Conservation (phyloP, 2,329 filamentous ascomycete species). For the Byssothecium circinans region DNA sequence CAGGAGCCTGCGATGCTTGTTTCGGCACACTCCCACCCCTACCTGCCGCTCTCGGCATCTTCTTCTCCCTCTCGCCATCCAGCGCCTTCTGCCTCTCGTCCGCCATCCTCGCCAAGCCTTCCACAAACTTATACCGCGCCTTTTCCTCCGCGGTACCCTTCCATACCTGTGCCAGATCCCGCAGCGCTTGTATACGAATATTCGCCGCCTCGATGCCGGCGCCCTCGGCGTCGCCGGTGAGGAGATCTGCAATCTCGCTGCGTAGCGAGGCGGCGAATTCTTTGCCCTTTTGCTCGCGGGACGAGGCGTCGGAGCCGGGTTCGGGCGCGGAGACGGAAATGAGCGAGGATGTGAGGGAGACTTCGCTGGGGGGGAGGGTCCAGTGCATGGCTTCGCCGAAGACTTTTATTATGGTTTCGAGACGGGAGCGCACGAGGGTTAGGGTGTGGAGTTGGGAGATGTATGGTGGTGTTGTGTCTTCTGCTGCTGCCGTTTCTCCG, state of each 20-base stretch:
- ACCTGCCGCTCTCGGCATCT: constrained; percentile 23
- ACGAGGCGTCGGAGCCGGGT: constrained; percentile 64
- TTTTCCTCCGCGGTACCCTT: constrained; percentile 95
- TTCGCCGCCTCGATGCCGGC: constrained; percentile 72
- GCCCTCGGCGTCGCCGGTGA: constrained; percentile 57
- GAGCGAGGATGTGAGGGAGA: constrained; percentile 81
- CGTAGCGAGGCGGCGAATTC: constrained; percentile 72
- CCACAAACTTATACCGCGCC: constrained; percentile 77
- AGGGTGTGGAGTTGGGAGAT: constrained; percentile 81
- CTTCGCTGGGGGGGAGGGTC: constrained; percentile 83
- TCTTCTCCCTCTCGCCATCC: constrained; percentile 46
- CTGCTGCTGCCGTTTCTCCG: not conserved
- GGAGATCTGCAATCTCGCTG: constrained; percentile 69
- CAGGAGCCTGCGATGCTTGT: constrained; percentile 10
- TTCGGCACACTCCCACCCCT: constrained; percentile 28
- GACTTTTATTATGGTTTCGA: constrained; percentile 85
- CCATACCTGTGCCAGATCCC: constrained; percentile 79
- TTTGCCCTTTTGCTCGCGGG: constrained; percentile 83
- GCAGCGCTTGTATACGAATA: constrained; percentile 73
- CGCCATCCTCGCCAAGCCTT: constrained; percentile 76
- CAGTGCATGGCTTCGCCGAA: constrained; percentile 98
- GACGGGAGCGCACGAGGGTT: constrained; percentile 76
- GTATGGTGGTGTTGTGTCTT: constrained; percentile 48
- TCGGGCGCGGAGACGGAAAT: constrained; percentile 88
- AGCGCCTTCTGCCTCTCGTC: constrained; percentile 64